Evolutionary conservation across 345 rosid genomes (phyloP), one percentile per base, ranked within the genome.

Genomic region (Populus euphratica): DNA sequence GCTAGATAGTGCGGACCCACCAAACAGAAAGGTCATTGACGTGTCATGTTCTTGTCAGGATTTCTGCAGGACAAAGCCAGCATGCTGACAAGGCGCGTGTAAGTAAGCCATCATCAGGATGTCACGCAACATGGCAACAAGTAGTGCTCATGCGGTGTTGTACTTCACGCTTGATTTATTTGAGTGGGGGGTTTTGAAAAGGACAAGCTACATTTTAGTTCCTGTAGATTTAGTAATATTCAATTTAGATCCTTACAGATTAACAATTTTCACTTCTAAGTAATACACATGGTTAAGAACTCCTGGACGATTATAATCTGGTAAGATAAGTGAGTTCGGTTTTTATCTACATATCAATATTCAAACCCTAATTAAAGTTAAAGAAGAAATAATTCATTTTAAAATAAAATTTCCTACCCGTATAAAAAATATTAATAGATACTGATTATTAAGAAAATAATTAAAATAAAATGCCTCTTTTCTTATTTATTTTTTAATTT

Each of bases 61-160:
- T 66, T 29, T 13, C 11, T 13, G 23, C 21, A 38, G 16, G 69
- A 33, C 63, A 31, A 44, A 5, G 12, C 65, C 1, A 61, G 65
- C 61, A 65, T 5, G 52, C 75, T 36, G 73, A 54, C 72, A 23
- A 3, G 76, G 84, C 76, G 81, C 84, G 81, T 78, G 75, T n/a
- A 49, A 21, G 2, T 33, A 6, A 9, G 12, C 65, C 65, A 61
- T 61, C 78, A 74, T 39, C 31, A 16, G 4, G 27, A 17, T 3
- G 5, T 11, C 29, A 9, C 39, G 49, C 49, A 70, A 35, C 64
- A 8, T 4, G 50, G 49, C 49, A 70, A 56, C 64, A 2, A 47
- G 50, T 12, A 47, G 50, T 14, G 50, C 17, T 47, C 76, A 12
- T 14, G 33, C 27, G 25, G 56, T 64, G 70, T 0, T 64, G 69